These are phyloP conservation scores for Xylariaceae sp. DNA, from an alignment of 2,329 filamentous ascomycete genomes.

Conservation along the genomic window DNA sequence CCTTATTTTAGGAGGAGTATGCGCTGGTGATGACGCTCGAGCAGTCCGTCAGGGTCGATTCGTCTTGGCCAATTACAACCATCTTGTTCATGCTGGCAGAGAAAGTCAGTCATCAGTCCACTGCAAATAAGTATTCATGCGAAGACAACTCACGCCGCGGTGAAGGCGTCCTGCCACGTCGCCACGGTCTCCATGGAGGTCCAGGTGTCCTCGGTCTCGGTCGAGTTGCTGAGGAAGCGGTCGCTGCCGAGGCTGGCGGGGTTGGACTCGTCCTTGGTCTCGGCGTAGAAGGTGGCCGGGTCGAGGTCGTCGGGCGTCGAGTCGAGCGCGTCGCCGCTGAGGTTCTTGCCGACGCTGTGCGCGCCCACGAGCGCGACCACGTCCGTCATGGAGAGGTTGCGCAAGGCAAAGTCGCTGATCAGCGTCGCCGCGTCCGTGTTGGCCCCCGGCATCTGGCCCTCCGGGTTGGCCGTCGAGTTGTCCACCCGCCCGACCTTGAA, in stretches of 20 bases:
- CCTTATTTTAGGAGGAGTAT: no score
- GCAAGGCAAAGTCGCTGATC: constrained; percentile 13
- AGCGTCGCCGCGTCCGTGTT: constrained; percentile 10
- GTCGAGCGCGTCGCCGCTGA: constrained; percentile 16
- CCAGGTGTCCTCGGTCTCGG: constrained; percentile 17
- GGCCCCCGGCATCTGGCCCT: constrained; percentile 12
- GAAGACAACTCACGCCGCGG: constrained; percentile 17
- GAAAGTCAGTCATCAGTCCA: constrained; percentile 1
- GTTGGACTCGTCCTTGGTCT: constrained; percentile 16
- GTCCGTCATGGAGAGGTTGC: constrained; percentile 18
- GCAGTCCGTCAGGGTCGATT: constrained; percentile 17
- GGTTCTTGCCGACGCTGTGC: constrained; percentile 19
- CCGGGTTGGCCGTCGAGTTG: constrained; percentile 12
- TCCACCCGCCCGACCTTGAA: constrained; percentile 21
- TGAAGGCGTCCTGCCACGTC: constrained; percentile 18
- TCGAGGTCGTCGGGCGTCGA: constrained; percentile 15
- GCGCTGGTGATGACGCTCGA: constrained; percentile 17
- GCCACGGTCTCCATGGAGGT: constrained; percentile 13
- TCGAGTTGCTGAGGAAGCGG: constrained; percentile 15
- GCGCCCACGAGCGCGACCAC: constrained; percentile 20
- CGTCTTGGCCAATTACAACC: constrained; percentile 17
- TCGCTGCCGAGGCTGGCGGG: constrained; percentile 20
- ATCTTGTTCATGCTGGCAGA: constrained; percentile 22
- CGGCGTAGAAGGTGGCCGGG: constrained; percentile 18
- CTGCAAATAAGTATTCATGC: background rate